Base-by-base conservation (phyloP, 345 rosid genomes). In the Adansonia digitata region DNA sequence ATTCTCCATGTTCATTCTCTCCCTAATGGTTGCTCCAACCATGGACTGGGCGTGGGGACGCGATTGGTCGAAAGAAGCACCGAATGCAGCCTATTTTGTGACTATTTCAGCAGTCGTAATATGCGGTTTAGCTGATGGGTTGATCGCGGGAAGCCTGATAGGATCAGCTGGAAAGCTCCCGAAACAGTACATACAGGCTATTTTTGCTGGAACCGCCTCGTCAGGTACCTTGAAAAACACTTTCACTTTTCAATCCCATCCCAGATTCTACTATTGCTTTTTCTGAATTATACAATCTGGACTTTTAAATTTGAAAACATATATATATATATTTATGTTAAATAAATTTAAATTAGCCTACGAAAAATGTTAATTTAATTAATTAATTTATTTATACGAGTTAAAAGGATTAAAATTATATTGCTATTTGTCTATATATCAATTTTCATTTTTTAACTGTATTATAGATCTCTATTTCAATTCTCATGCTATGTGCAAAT, bases 161-260 rank as follows among this genome's bases (percentile, higher is more conserved):
- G 98, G 98, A 72, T 90, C 87, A 27, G 96, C 94, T 0, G 98
- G 94, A 72, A 91, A 88, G 80, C 92, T 95, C 67, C 99, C 97
- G 7, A 93, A 85, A 45, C 81, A 85, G 78, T 94, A 90, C 70
- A 91, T 94, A 97, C 98, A 94, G 77, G 97, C 97, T 24, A 89
- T 92, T 66, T 94, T 92, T 51, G 94, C 95, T 9, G 97, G 97
- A 74, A 94, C 95, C 69, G 97, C 95, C 72, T 92, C 97, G 82
- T 91, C 98, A 88, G 97, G 97, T 71, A 71, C 64, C 11, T 35
- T 34, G 10, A 6, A 13, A 4, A 51, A 62, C 67, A 62, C 49
- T 64, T 64, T 66, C 71, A 42, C 35, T 40, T 26, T 66, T 42
- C 31, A 22, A 49, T 49, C 37, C 69, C 46, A 5, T 37, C 13